Evolutionary conservation across 2,329 filamentous ascomycete genomes (phyloP), one percentile per base, ranked within the genome.

Genomic region (Aspergillaceae sp.): DNA sequence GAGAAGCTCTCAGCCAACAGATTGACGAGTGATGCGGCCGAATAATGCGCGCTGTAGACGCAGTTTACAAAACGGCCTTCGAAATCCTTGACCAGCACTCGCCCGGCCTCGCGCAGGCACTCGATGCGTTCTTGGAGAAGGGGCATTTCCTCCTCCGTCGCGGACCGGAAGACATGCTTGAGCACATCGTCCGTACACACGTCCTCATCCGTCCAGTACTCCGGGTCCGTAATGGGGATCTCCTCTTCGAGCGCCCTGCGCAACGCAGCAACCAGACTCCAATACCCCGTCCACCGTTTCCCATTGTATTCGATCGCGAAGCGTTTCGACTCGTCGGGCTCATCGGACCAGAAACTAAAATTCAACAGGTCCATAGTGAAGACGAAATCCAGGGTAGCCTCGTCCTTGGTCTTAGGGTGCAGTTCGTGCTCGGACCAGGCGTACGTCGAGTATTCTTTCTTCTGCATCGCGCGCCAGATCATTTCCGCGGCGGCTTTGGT

Each of bases 351-450:
- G 66, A 98, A 98, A 26, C 84, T 94, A 63, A 97, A 98, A 64
- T 98, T 98, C 43, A 98, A 72, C 29, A 98, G 67, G 64, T 98
- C 92, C 88, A 98, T 94, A 19, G 87, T 88, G 64, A 98, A 97
- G 58, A 98, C 91, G 63, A 98, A 97, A 52, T 87, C 84, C 26
- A 94, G 80, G 0, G 88, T 90, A 43, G 69, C 76, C 59, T 87
- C 86, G 61, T 94, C 83, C 60, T 88, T 88, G 37, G 78, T 59
- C 64, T 90, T 86, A 1, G 92, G 92, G 59, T 98, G 92, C 35
- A 98, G 74, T 62, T 92, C 86, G 65, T 97, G 89, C 58, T 85
- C 78, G 9, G 86, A 80, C 92, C 92, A 98, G 6, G 82, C 85
- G 50, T 86, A 79, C 0, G 87, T 88, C 4, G 87, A 92, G 68